Evolutionary conservation across 2,329 filamentous ascomycete species (phyloP), one percentile per base, ranked within the genome.

Genomic region (Pseudogymnoascus sp.): DNA sequence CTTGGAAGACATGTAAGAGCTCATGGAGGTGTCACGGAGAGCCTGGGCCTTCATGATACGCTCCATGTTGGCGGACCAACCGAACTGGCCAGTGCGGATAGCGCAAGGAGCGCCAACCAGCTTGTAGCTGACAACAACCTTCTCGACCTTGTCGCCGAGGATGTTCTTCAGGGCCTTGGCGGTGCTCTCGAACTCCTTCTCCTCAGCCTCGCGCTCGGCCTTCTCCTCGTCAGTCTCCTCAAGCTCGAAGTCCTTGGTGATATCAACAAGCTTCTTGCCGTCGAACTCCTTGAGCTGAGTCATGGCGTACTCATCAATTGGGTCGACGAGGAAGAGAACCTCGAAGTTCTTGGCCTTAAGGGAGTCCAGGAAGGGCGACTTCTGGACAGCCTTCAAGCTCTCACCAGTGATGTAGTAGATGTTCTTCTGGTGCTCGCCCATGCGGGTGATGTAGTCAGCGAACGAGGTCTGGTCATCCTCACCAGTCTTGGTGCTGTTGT

Each of bases 21-120:
- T 91, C 95, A 99, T 99, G 75, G 93, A 97, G 72, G 95, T 99
- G 83, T 99, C 95, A 83, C 95, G 95, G 75, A 99, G 93, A 75
- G 95, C 95, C 85, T 99, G 95, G 28, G 95, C 95, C 89, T 99
- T 99, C 95, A 99, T 99, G 88, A 99, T 99, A 85, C 95, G 95
- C 87, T 99, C 95, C 95, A 99, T 99, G 88, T 99, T 99, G 77
- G 95, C 95, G 64, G 93, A 98, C 95, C 95, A 99, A 81, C 95
- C 95, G 80, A 99, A 99, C 83, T 98, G 95, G 75, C 95, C 95
- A 72, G 95, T 99, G 79, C 95, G 93, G 85, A 99, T 98, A 78
- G 95, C 95, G 81, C 95, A 98, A 75, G 95, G 95, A 69, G 95
- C 86, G 76, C 89, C 90, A 72, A 90, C 87, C 66, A 99, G 88